Evolutionary conservation across 2,329 filamentous ascomycete species (phyloP), one percentile per base, ranked within the genome.

Genomic region (Xylaria sp.): DNA sequence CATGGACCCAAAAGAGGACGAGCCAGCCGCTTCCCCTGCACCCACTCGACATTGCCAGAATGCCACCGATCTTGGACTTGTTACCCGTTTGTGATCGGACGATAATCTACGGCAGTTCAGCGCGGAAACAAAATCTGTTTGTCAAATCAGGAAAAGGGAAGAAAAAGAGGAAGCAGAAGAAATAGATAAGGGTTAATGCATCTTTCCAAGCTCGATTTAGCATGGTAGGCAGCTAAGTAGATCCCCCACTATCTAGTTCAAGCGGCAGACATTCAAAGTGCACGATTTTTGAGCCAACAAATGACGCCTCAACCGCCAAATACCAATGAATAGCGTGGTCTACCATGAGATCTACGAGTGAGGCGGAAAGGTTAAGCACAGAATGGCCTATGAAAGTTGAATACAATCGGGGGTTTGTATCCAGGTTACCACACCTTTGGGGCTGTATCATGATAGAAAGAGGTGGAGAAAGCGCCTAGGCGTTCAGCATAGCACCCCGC

Each of bases 1-100:
- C 71, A 71, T 71, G 1, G 55, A 12, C 56, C 56, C 36, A 48
- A 66, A 54, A 62, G 36, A 31, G 20, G 39, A 23, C 48, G 25
- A 48, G 18, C 51, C n/a, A 62, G n/a, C 41, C 48, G 15, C 49
- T 54, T 54, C 28, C 20, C 25, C 33, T 49, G 36, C 49, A 18
- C 25, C 36, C 52, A 23, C n/a, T 46, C 41, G 52, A 33, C 25
- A 5, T 33, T 20, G 33, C 33, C 20, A 39, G 31, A 39, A 13
- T 39, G 9, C 52, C 52, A 56, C 12, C n/a, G n/a, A 8, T 36
- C 20, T 15, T 39, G 23, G 36, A 20, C 20, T 31, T 6, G 31
- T 8, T 2, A 8, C 15, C 10, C 20, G n/a, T 36, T 54, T 20
- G 28, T 20, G 28, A 33, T 15, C 7, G 49, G 18, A n/a, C 8